These are phyloP conservation scores for Nemania abortiva DNA, from an alignment of 2,329 filamentous ascomycete genomes.

Conservation along the genomic window DNA sequence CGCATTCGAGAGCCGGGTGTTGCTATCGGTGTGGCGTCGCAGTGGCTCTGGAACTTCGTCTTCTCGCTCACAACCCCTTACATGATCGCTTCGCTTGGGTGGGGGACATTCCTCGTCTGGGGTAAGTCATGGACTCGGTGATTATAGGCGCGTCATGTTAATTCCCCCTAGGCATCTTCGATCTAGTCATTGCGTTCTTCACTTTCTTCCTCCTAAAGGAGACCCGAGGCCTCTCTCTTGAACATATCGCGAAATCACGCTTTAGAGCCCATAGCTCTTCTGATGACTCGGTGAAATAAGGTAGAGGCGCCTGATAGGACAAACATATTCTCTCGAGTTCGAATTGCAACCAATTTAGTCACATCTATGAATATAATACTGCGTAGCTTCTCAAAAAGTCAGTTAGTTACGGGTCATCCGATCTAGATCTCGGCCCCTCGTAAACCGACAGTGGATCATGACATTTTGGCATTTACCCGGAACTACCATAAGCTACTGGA, in stretches of 20 bases:
- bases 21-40: conserved; percentile 58
- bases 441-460: conserved; percentile 27
- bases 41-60: conserved; percentile 65
- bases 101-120: conserved; percentile 62
- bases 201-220: conserved; percentile 72
- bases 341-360: neutral
- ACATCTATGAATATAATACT: conserved; percentile 6
- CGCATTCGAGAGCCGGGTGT: conserved; percentile 62
- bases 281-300: conserved; percentile 27
- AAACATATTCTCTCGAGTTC: neutral
- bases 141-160: conserved; percentile 7
- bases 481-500: neutral
- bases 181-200: conserved; percentile 56
- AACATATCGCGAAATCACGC: conserved; percentile 60
- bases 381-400: neutral
- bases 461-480: conserved; percentile 30
- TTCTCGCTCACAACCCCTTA: conserved; percentile 63
- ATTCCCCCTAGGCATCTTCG: conserved; percentile 50
- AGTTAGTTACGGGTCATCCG: neutral
- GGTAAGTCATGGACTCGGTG: conserved; percentile 43
- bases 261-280: conserved; percentile 43
- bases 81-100: conserved; percentile 61
- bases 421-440: conserved; percentile 23
- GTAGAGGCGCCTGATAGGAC: conserved; percentile 18
- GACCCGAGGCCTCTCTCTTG: conserved; percentile 76